Base-by-base conservation (phyloP, 371 early-diverging fungal genomes). In the Rhizomucor miehei region DNA sequence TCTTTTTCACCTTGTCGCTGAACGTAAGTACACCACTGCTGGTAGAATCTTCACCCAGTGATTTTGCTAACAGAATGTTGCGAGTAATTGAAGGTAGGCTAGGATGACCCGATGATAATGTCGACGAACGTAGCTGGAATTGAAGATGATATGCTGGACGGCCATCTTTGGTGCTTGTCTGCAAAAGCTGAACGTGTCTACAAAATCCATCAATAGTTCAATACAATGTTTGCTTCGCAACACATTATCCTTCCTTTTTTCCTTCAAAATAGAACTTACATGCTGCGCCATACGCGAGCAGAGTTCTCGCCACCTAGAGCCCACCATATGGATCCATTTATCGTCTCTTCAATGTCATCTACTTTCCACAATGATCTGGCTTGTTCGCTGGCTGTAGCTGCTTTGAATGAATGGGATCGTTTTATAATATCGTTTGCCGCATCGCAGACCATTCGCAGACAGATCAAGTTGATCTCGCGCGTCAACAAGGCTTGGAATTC, bases 301-400 rank as follows among this genome's bases (percentile, higher is more conserved):
- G 44, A 23, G 5, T 51, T 21, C n/a, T 52, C 51, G 14, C 11
- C 9, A 25, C 29, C 39, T 12, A 47, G 14, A 10, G 59, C 50
- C 65, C 68, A 71, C 54, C 59, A 62, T 8, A 78, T 24, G 13
- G 67, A 66, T 0, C 79, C 75, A 57, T 69, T 63, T 34, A 74
- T 59, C 6, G 62, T 65, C 47, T 78, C 79, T 53, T 78, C 79
- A 12, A 78, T 69, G 39, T 71, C 67, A 53, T 78, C 69, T 20
- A 78, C 65, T 25, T 73, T 68, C 79, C 79, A 78, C 20, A 68
- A 40, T 13, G 59, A 62, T 23, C 56, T 59, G 8, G 48, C 52
- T 36, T 69, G 62, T 14, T 68, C 65, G 29, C 62, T 71, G n/a
- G 50, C 55, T 0, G 54, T 50, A 2, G 60, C 59, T 10, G 24